phyloP scores from a whole-genome alignment of 2,329 filamentous ascomycete genomes.

The Aspergillus pseudoterreus region DNA sequence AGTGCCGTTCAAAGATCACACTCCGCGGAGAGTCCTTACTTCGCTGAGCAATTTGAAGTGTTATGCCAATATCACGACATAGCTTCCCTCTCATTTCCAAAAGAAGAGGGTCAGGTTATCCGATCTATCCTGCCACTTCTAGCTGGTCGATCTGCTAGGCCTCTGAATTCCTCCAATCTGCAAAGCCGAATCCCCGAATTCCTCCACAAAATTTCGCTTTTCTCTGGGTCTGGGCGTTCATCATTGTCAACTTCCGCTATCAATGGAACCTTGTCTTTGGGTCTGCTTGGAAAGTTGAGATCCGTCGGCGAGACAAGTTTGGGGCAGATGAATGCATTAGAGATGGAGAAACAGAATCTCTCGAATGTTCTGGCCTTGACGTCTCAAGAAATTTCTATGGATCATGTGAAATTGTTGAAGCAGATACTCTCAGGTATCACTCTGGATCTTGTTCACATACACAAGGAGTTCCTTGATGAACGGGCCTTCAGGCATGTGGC shows the following conservation, averaged over 20 bases:
- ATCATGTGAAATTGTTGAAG: conserved; percentile 51
- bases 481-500: conserved; percentile 23
- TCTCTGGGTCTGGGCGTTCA: conserved; percentile 29
- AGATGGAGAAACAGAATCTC: conserved; percentile 61
- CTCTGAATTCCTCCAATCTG: conserved; percentile 30
- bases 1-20: conserved; percentile 28
- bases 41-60: conserved; percentile 44
- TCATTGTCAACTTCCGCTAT: conserved; percentile 42
- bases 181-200: conserved; percentile 31
- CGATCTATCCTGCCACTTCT: conserved; percentile 33
- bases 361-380: conserved; percentile 53
- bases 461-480: conserved; percentile 32
- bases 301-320: conserved; percentile 53
- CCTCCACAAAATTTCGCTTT: conserved; percentile 35
- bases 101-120: conserved; percentile 16
- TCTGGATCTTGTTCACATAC: conserved; percentile 31
- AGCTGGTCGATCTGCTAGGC: conserved; percentile 34
- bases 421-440: conserved; percentile 41
- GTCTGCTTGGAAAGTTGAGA: conserved; percentile 55
- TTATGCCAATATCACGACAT: conserved; percentile 46
- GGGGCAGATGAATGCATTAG: conserved; percentile 59
- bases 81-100: conserved; percentile 13
- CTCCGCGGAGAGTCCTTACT: conserved; percentile 37
- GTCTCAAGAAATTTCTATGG: conserved; percentile 47
- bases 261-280: conserved; percentile 47